phyloP scores from a whole-genome alignment of 768 basidiomycete genomes.

The Rhizopogon sp. region DNA sequence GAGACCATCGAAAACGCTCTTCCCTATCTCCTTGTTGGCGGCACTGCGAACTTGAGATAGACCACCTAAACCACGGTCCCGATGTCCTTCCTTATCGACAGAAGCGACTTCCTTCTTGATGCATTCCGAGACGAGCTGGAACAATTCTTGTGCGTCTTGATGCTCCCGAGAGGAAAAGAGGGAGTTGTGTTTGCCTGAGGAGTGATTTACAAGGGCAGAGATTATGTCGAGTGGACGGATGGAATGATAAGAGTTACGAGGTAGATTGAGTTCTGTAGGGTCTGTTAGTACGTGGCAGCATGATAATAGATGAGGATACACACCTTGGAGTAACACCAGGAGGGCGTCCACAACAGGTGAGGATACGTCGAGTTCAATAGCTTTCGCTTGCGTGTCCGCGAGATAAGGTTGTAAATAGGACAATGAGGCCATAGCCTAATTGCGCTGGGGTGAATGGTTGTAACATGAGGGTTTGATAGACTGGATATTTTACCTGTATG shows the following conservation, averaged over 20 bases:
- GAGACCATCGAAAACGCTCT: constrained; percentile 83
- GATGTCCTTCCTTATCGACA: constrained; percentile 64
- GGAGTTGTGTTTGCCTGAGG: constrained; percentile 49
- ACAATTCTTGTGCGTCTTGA: constrained; percentile 98
- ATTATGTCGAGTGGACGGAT: constrained; percentile 75
- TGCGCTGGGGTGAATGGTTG: constrained; percentile 10
- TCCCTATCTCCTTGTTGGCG: constrained; percentile 37
- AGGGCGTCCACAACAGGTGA: constrained; percentile 86
- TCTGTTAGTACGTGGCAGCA: constrained; percentile 3
- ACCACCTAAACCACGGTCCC: constrained; percentile 69
- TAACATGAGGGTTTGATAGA: constrained; percentile 1
- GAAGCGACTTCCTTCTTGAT: constrained; percentile 79
- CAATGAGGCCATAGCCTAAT: constrained; percentile 83
- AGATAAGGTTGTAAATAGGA: constrained; percentile 79
- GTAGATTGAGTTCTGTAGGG: constrained; percentile 57
- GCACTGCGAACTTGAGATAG: constrained; percentile 28
- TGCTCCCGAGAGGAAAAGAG: constrained; percentile 89
- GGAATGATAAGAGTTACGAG: constrained; percentile 49
- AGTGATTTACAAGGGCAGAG: constrained; percentile 53
- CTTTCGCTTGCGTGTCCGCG: constrained; percentile 66
- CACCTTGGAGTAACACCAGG: constrained; percentile 64
- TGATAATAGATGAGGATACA: constrained; percentile 13
- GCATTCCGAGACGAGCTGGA: constrained; percentile 86
- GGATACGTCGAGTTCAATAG: constrained; percentile 75
- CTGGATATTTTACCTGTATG: constrained; percentile 55